Conservation (phyloP, 345 rosid genomes). For the Aquilaria sinensis region DNA sequence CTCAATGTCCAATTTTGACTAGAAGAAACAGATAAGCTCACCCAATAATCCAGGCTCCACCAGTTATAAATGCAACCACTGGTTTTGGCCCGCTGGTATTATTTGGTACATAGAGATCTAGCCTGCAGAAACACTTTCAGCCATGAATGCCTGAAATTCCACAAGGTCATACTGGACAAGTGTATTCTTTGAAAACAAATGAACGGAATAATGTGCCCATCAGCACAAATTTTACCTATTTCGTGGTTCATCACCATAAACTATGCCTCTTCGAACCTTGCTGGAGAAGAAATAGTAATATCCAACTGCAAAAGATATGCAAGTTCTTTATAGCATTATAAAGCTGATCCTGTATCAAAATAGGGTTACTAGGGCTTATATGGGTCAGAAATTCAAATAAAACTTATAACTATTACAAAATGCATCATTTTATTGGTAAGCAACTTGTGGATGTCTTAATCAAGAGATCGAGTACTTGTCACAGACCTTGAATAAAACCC, state of each 20-base stretch:
- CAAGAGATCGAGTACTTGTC: neutral
- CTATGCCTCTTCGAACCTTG: constrained; percentile 66
- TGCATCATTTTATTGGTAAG: too few relatives aligned
- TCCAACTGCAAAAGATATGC: constrained; percentile 63
- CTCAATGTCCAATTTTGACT: neutral
- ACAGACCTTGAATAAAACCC: constrained; percentile 89
- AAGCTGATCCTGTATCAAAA: too few relatives aligned
- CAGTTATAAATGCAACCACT: constrained; percentile 88
- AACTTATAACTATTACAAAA: too few relatives aligned
- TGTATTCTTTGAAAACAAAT: neutral
- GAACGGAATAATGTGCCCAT: neutral
- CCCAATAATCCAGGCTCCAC: constrained; percentile 99
- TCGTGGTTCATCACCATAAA: constrained; percentile 91
- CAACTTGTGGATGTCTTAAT: neutral
- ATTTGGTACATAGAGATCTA: constrained; percentile 88
- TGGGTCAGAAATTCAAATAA: too few relatives aligned
- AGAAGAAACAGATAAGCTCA: constrained; percentile 25
- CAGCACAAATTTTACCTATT: constrained; percentile 49
- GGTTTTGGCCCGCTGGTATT: constrained; percentile 68
- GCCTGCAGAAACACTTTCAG: constrained; percentile 38
- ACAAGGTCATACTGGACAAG: constrained; percentile 5
- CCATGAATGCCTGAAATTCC: constrained; percentile 5
- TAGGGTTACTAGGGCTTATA: too few relatives aligned
- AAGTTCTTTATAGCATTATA: constrained; percentile 17
- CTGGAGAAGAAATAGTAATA: constrained; percentile 85